phyloP scores from a whole-genome alignment of 148 eudicot species.

The Talinum fruticosum region DNA sequence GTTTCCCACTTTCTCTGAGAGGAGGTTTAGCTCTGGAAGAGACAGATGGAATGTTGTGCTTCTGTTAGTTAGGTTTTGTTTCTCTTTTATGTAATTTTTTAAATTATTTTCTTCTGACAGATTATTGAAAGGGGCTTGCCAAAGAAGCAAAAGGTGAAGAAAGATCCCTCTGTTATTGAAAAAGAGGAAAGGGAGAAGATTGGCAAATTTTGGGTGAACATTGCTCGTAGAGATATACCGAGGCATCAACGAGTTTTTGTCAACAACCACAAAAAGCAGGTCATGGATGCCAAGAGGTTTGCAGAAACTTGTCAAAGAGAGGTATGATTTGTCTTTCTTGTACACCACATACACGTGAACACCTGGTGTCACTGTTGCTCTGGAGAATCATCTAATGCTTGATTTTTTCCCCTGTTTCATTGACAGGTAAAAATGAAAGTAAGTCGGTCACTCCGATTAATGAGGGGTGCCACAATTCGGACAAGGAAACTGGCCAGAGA shows the following conservation, averaged over 20 bases:
- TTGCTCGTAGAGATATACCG: slow-evolving; percentile 78
- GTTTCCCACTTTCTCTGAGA: slow-evolving; percentile 3
- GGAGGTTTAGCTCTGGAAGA: slow-evolving; percentile 6
- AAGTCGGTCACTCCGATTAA: slow-evolving; percentile 72
- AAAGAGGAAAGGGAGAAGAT: slow-evolving; percentile 84
- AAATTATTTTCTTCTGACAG: slow-evolving; percentile 33
- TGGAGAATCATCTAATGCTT: slow-evolving; percentile 10
- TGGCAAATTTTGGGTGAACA: slow-evolving; percentile 75
- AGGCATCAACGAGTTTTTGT: slow-evolving; percentile 68
- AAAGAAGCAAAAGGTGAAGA: slow-evolving; percentile 54
- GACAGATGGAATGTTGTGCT: slow-evolving; percentile 2
- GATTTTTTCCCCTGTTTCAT: slow-evolving; percentile 11
- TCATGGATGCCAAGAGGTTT: slow-evolving; percentile 78
- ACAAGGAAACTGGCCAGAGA: slow-evolving; percentile 94
- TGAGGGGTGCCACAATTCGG: slow-evolving; percentile 77
- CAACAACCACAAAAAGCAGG: slow-evolving; percentile 63
- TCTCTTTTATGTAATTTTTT: slow-evolving; percentile 2
- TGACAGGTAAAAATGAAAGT: slow-evolving; percentile 90
- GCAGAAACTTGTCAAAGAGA: slow-evolving; percentile 96
- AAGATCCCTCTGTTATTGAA: slow-evolving; percentile 77
- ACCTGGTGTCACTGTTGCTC: slow-evolving; percentile 12
- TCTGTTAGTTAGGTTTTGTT: slow-evolving; percentile 4
- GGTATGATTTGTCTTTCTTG: slow-evolving; percentile 37
- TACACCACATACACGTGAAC: too few relatives aligned
- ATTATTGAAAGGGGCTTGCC: slow-evolving; percentile 94